Conservation (phyloP, 305 asterid species). For the Fraxinus sp. region DNA sequence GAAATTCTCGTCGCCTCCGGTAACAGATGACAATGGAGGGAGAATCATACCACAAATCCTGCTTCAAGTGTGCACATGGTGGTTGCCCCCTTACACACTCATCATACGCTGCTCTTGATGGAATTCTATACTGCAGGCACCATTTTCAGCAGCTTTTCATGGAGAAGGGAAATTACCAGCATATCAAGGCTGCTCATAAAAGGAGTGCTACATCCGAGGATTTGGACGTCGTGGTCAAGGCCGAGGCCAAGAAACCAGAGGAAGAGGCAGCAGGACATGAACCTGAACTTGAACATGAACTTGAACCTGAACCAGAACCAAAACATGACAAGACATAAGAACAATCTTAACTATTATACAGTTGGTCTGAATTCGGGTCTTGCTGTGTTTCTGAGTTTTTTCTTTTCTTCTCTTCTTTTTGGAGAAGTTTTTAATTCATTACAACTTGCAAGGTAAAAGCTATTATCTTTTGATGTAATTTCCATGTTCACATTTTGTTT, state of each 20-base stretch:
- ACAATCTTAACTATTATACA: constrained; percentile 14
- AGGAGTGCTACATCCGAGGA: constrained; percentile 33
- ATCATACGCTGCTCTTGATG: constrained; percentile 66
- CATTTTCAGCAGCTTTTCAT: constrained; percentile 73
- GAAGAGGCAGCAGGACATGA: constrained; percentile 14
- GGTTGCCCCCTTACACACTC: constrained; percentile 43
- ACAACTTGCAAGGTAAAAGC: background rate
- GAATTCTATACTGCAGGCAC: constrained; percentile 66
- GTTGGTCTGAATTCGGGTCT: background rate
- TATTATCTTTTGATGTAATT: background rate
- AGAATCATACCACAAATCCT: constrained; percentile 40
- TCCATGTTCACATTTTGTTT: constrained; percentile 19
- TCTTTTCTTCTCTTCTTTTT: constrained; percentile 4
- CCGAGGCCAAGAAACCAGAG: constrained; percentile 4
- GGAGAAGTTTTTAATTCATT: constrained; percentile 10
- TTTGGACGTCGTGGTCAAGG: background rate
- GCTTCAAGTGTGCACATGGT: constrained; percentile 46
- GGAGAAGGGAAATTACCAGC: constrained; percentile 76
- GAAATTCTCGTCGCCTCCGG: background rate
- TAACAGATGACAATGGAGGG: constrained; percentile 39
- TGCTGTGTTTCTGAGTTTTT: background rate
- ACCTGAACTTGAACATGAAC: constrained; percentile 25
- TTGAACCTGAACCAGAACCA: constrained; percentile 19
- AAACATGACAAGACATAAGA: constrained; percentile 32
- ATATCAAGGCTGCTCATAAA: constrained; percentile 46